Evolutionary conservation across 108 stramenopile genomes (phyloP), one percentile per base, ranked within the genome.

Genomic region (Nitzschia sp.): DNA sequence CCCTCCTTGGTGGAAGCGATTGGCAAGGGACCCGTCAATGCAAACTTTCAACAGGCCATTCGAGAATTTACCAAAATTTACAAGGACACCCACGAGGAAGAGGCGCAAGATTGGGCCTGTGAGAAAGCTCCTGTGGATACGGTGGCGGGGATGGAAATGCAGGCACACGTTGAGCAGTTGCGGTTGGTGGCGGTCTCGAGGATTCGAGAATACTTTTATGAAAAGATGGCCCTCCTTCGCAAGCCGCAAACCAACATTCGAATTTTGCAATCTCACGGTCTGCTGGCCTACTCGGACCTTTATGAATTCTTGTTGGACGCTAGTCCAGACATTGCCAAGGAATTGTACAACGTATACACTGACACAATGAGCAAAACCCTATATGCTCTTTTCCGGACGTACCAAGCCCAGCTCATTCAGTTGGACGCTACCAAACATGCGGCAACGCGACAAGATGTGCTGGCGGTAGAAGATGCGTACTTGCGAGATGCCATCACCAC

Each of bases 301-400:
- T 77, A 92, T 56, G 90, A 96, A 29, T 99, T 99, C 76, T 63
- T 99, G 45, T 54, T 78, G 60, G 80, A 86, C 21, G 93, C 97
- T 30, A 80, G 85, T 16, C 96, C 96, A 5, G 85, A 90, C 22
- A 91, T 96, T 65, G 95, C 96, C 23, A 70, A 82, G 19, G 97
- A 99, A 77, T 70, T 99, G 19, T 84, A 91, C 53, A 82, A 78
- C 45, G 88, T 91, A 11, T 99, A 99, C 79, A 87, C 92, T 17
- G 97, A 96, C 45, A 82, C 76, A 32, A 99, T 99, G 99, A 85
- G 95, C 33, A 94, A 88, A 58, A 96, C 96, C 3, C 67, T 99
- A 63, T 82, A 84, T 45, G 78, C 86, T 26, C 78, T 98, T 30
- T 99, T 99, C 77, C 86, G 95, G 28, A 96, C 96, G 15, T 99